phyloP scores from a whole-genome alignment of 1,284 basidiomycete species.

The Ceratobasidium sp. region DNA sequence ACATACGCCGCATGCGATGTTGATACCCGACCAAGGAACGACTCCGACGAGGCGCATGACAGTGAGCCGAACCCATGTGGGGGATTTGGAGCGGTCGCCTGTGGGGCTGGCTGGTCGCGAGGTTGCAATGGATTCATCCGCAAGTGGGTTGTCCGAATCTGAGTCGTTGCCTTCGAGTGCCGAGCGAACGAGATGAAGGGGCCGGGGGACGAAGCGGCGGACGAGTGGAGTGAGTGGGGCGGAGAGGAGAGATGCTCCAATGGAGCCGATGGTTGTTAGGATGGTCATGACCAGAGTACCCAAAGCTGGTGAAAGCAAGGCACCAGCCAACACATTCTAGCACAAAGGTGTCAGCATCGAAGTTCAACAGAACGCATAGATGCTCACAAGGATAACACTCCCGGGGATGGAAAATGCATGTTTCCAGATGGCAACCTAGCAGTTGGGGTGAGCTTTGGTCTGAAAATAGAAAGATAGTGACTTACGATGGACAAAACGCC shows the following conservation, averaged over 20 bases:
- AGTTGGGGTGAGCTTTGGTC: not conserved
- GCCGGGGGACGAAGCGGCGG: slow-evolving; percentile 80
- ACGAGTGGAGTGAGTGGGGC: slow-evolving; percentile 85
- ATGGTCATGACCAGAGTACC: slow-evolving; percentile 82
- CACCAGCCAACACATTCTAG: slow-evolving; percentile 58
- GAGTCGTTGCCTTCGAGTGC: slow-evolving; percentile 66
- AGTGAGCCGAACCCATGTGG: slow-evolving; percentile 85
- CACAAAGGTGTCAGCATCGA: slow-evolving; percentile 47
- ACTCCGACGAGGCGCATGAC: slow-evolving; percentile 88
- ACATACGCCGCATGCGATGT: slow-evolving; percentile 91
- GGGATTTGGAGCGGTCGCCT: slow-evolving; percentile 54
- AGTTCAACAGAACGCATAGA: not conserved
- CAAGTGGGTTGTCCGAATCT: slow-evolving; percentile 48
- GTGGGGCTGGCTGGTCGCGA: not conserved
- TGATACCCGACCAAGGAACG: slow-evolving; percentile 94
- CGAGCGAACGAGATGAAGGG: slow-evolving; percentile 79
- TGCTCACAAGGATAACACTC: slow-evolving; percentile 75
- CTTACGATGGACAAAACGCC: slow-evolving; percentile 73
- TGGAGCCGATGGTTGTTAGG: slow-evolving; percentile 85
- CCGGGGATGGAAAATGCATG: slow-evolving; percentile 95
- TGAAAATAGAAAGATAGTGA: not conserved
- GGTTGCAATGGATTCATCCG: not conserved
- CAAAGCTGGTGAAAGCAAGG: slow-evolving; percentile 67
- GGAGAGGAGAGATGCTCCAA: slow-evolving; percentile 79
- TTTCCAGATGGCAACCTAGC: slow-evolving; percentile 82